phyloP scores from a whole-genome alignment of 768 basidiomycete genomes.

The Ephemerocybe angulata region DNA sequence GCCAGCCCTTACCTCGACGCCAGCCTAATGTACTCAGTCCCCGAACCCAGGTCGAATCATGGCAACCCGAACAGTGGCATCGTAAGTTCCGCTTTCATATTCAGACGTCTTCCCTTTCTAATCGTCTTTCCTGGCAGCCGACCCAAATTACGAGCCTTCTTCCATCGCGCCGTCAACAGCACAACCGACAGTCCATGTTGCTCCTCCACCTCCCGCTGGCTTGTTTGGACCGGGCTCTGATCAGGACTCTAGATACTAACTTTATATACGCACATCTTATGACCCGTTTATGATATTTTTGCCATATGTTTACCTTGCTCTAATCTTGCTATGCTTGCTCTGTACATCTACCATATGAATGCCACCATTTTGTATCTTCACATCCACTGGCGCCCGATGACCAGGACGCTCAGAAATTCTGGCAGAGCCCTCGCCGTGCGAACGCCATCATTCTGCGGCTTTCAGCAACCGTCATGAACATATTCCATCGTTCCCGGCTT shows the following conservation, averaged over 20 bases:
- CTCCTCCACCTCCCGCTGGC: constrained; percentile 56
- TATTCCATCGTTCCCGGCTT: neutral
- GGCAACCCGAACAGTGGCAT: constrained; percentile 67
- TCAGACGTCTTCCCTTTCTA: too few species aligned
- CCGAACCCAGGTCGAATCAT: constrained; percentile 46
- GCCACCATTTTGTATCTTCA: neutral
- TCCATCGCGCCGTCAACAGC: constrained; percentile 21
- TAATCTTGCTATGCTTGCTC: too few species aligned
- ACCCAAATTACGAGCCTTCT: constrained; percentile 53
- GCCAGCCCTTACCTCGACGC: constrained; percentile 16
- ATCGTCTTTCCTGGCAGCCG: too few species aligned
- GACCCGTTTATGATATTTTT: neutral
- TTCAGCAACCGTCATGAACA: neutral
- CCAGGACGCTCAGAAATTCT: too few species aligned
- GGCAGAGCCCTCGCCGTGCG: too few species aligned
- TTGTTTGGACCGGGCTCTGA: constrained; percentile 71
- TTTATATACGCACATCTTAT: neutral
- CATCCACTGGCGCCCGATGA: too few species aligned
- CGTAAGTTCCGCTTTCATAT: too few species aligned
- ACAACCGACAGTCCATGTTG: constrained; percentile 58
- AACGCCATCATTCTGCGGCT: too few species aligned
- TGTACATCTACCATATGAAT: neutral
- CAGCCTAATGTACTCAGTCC: constrained; percentile 22
- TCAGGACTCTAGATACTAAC: neutral
- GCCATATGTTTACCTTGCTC: neutral